Conservation (phyloP, 768 basidiomycete genomes). For the Termitomyces eurrhizus region DNA sequence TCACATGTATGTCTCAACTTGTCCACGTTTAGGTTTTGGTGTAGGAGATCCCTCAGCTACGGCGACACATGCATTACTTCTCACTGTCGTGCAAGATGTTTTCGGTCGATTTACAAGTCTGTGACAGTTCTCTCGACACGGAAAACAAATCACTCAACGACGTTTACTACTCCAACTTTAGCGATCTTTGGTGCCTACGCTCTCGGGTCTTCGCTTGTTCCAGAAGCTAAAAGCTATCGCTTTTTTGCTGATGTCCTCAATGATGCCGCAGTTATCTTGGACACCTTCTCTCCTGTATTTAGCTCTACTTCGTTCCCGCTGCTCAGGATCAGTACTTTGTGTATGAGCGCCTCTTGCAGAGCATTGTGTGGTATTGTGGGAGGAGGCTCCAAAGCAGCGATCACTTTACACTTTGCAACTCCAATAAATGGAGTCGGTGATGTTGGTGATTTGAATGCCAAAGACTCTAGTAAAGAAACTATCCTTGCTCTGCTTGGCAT, state of each 20-base stretch:
- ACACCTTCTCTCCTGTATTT: slow-evolving; percentile 56
- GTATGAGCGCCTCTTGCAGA: slow-evolving; percentile 54
- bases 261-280: slow-evolving; percentile 55
- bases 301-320: slow-evolving; percentile 32
- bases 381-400: slow-evolving; percentile 66
- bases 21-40: slow-evolving; percentile 46
- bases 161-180: slow-evolving; percentile 18
- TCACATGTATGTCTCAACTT: not conserved
- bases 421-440: slow-evolving; percentile 51
- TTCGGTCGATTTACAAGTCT: slow-evolving; percentile 61
- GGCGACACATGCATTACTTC: slow-evolving; percentile 59
- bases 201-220: slow-evolving; percentile 59
- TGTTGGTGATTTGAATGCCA: slow-evolving; percentile 68
- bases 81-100: slow-evolving; percentile 64
- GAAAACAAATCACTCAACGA: not conserved
- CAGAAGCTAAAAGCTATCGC: slow-evolving; percentile 70
- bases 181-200: slow-evolving; percentile 62
- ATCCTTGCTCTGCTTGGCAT: slow-evolving; percentile 64
- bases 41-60: slow-evolving; percentile 67
- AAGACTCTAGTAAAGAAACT: slow-evolving; percentile 71
- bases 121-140: slow-evolving; percentile 17
- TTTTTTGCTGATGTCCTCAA: slow-evolving; percentile 66
- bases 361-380: slow-evolving; percentile 62
- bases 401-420: slow-evolving; percentile 63
- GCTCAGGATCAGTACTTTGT: slow-evolving; percentile 46